Evolutionary conservation across 1,284 basidiomycete species (phyloP).

Genomic region (Sporisorium scitamineum): DNA sequence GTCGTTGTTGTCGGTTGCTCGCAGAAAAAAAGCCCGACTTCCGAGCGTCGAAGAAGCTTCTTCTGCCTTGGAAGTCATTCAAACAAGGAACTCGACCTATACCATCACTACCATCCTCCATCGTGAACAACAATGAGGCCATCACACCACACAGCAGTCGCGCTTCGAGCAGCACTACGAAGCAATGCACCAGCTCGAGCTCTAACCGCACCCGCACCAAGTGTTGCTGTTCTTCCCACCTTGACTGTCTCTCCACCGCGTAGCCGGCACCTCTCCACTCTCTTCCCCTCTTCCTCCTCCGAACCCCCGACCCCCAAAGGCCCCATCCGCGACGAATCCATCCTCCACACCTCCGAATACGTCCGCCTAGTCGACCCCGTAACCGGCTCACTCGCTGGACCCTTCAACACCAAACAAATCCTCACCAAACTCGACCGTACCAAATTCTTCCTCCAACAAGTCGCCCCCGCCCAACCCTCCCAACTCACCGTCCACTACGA

Average conservation of each 20-base stretch:
- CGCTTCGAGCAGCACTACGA: slow-evolving; percentile 2
- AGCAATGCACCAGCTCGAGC: background rate
- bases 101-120: background rate
- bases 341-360: slow-evolving; percentile 24
- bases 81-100: background rate
- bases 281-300: slow-evolving; percentile 3
- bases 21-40: background rate
- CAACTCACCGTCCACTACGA: slow-evolving; percentile 24
- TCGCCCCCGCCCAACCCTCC: slow-evolving; percentile 31
- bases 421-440: slow-evolving; percentile 56
- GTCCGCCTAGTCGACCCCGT: slow-evolving; percentile 60
- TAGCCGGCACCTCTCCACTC: background rate
- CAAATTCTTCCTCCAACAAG: slow-evolving; percentile 57
- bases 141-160: background rate
- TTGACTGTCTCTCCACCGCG: too few species aligned
- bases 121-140: slow-evolving; percentile 10
- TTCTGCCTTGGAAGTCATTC: background rate
- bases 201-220: background rate
- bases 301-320: slow-evolving; percentile 8
- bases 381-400: slow-evolving; percentile 54
- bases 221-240: background rate
- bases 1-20: background rate
- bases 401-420: slow-evolving; percentile 46
- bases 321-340: slow-evolving; percentile 40
- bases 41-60: background rate